These are phyloP conservation scores for Phylloporus arenicola DNA, from an alignment of 768 basidiomycete genomes.

Conservation along the genomic window DNA sequence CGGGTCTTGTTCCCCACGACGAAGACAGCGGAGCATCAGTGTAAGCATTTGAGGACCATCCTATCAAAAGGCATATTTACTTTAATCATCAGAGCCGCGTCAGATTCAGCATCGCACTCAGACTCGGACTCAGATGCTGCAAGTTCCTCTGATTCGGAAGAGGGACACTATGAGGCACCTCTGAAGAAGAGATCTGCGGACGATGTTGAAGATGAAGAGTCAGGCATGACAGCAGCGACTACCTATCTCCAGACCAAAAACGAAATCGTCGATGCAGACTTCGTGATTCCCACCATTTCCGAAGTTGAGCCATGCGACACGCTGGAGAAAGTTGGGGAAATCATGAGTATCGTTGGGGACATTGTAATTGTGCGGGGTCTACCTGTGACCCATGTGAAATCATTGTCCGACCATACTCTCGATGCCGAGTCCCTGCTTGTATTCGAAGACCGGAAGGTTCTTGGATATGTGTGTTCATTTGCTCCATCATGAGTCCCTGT, in stretches of 20 bases:
- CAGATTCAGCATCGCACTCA: constrained; percentile 37
- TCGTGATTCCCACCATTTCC: constrained; percentile 58
- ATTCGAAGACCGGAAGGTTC: constrained; percentile 81
- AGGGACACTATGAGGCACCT: constrained; percentile 3
- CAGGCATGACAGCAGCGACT: constrained; percentile 34
- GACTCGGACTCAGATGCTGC: constrained; percentile 26
- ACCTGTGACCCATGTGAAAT: constrained; percentile 37
- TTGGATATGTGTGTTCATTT: constrained; percentile 71
- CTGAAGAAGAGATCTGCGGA: constrained; percentile 7
- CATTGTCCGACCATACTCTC: constrained; percentile 58
- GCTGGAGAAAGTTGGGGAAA: constrained; percentile 72
- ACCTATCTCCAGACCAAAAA: constrained; percentile 62
- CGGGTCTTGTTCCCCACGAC: constrained; percentile 45
- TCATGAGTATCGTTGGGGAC: constrained; percentile 68
- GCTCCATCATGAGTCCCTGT: constrained; percentile 2
- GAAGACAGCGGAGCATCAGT: constrained; percentile 29
- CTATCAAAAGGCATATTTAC: constrained; percentile 13
- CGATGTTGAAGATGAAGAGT: constrained; percentile 51
- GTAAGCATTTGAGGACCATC: constrained; percentile 15
- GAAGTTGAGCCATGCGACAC: constrained; percentile 58
- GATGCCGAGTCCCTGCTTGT: constrained; percentile 90
- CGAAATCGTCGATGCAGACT: constrained; percentile 54
- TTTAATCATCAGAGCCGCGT: constrained; percentile 20
- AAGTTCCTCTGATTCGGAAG: constrained; percentile 20
- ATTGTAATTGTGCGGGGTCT: constrained; percentile 70